phyloP scores from a whole-genome alignment of 1,284 basidiomycete species.

The Paramarasmius palmivorus region DNA sequence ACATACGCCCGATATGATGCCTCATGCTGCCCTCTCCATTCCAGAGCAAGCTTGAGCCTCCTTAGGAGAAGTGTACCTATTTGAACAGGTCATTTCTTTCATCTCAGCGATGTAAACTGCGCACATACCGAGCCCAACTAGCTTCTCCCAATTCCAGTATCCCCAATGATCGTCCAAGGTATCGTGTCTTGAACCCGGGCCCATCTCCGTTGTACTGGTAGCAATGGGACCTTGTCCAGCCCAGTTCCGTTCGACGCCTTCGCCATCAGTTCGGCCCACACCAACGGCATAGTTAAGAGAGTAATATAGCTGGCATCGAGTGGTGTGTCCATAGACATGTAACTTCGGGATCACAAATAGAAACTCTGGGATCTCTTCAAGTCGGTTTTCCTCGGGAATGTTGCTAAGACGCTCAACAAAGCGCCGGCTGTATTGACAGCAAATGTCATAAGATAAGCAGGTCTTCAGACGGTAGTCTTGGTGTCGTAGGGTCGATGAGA shows the following conservation, averaged over 20 bases:
- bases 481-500: slow-evolving; percentile 15
- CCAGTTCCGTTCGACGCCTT: slow-evolving; percentile 27
- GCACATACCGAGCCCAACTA: slow-evolving; percentile 6
- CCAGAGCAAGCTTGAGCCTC: neutral
- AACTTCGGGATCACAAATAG: slow-evolving; percentile 23
- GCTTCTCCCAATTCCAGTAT: slow-evolving; percentile 30
- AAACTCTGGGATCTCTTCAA: neutral
- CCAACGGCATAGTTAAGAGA: slow-evolving; percentile 23
- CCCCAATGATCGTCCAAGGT: slow-evolving; percentile 28
- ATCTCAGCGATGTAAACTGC: neutral
- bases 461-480: neutral
- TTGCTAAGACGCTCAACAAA: slow-evolving; percentile 13
- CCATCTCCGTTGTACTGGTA: slow-evolving; percentile 27
- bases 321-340: slow-evolving; percentile 26
- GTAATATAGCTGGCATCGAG: slow-evolving; percentile 19
- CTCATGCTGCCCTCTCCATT: too few species aligned
- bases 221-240: slow-evolving; percentile 12
- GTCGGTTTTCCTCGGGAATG: slow-evolving; percentile 11
- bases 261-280: slow-evolving; percentile 26
- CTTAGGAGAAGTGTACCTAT: neutral
- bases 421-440: slow-evolving; percentile 23
- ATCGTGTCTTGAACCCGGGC: slow-evolving; percentile 23
- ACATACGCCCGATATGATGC: too few species aligned
- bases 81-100: too few species aligned
- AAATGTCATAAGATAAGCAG: slow-evolving; percentile 24